Evolutionary conservation across 169 alveolate genomes (phyloP).

Genomic region (Neospora caninum): DNA sequence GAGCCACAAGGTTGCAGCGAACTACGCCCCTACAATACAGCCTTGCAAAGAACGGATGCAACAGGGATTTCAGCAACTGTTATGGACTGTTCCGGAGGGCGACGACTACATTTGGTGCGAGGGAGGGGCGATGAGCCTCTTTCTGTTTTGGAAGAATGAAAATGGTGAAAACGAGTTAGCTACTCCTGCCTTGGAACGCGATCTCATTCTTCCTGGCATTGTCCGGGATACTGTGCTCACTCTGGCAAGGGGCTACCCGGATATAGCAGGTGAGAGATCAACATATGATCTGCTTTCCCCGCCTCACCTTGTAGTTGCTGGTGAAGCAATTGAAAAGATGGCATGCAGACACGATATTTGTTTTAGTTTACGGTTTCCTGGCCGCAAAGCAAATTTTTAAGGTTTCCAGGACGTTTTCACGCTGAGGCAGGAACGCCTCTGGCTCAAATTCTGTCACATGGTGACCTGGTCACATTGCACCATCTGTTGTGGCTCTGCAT

Average conservation of each 20-base stretch:
- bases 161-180: slow-evolving; percentile 43
- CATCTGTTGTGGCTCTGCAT: neutral
- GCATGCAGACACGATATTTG: too few species aligned
- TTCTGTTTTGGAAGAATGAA: slow-evolving; percentile 42
- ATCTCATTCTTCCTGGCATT: slow-evolving; percentile 49
- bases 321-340: too few species aligned
- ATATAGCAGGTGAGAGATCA: neutral
- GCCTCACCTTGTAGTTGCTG: too few species aligned
- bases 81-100: slow-evolving; percentile 11
- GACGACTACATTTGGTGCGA: slow-evolving; percentile 28
- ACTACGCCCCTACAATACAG: slow-evolving; percentile 42
- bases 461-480: too few species aligned
- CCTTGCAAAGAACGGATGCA: slow-evolving; percentile 13
- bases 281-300: neutral
- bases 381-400: too few species aligned
- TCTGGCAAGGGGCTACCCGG: slow-evolving; percentile 23
- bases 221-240: slow-evolving; percentile 25
- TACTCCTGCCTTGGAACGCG: slow-evolving; percentile 35
- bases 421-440: too few species aligned
- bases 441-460: too few species aligned
- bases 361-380: too few species aligned
- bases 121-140: slow-evolving; percentile 45
- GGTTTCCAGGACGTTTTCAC: too few species aligned
- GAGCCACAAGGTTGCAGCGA: slow-evolving; percentile 36
- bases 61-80: slow-evolving; percentile 1